Evolutionary conservation across 345 rosid genomes (phyloP).

Genomic region (Fremontodendron californicum): DNA sequence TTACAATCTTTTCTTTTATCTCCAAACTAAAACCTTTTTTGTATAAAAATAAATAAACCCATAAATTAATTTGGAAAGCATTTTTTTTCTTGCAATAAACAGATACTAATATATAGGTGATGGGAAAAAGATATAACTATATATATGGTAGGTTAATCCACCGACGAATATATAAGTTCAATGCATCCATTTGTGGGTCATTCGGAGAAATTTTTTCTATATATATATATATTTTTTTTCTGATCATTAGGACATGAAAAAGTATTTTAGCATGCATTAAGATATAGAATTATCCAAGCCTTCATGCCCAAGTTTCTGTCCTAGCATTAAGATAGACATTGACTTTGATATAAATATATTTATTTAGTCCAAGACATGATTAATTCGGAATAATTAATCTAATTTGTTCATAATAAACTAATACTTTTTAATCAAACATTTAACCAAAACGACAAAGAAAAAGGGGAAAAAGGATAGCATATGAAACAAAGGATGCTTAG

Average conservation of each 20-base stretch:
- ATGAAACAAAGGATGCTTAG: conserved; percentile 11
- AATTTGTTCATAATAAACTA: not conserved
- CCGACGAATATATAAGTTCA: conserved; percentile 30
- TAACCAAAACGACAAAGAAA: conserved; percentile 11
- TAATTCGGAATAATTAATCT: not conserved
- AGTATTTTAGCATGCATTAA: not conserved
- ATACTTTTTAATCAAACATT: conserved; percentile 1
- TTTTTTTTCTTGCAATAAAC: not conserved
- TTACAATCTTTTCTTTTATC: too few relatives aligned
- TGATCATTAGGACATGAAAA: not conserved
- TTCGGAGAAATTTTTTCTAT: not conserved
- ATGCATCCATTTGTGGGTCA: conserved; percentile 24
- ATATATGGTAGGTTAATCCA: conserved; percentile 20
- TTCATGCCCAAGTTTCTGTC: conserved; percentile 17
- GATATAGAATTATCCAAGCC: conserved; percentile 16
- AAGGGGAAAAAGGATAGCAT: conserved; percentile 4
- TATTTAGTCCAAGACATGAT: not conserved
- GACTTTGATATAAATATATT: conserved; percentile 8
- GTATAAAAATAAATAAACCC: too few relatives aligned
- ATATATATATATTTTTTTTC: too few relatives aligned
- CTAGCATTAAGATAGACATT: conserved; percentile 11
- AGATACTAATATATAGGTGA: conserved; percentile 9
- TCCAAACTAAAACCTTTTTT: too few relatives aligned
- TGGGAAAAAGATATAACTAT: conserved; percentile 19
- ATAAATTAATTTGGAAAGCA: too few relatives aligned